These are phyloP conservation scores for Trametes cinnabarina DNA, from an alignment of 768 basidiomycete species.

Conservation along the genomic window DNA sequence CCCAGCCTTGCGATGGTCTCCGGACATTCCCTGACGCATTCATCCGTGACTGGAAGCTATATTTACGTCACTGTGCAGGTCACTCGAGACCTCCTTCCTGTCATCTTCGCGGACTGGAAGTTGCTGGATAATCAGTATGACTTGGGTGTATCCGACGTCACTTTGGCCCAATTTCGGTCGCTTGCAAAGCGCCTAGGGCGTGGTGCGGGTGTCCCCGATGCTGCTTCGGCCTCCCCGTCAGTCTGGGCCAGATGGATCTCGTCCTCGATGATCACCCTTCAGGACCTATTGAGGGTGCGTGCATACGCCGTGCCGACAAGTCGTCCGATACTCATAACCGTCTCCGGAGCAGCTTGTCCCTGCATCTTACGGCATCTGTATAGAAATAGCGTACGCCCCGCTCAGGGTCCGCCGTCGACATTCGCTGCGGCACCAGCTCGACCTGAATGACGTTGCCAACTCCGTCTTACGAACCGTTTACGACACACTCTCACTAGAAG, in stretches of 20 bases:
- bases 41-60: constrained; percentile 88
- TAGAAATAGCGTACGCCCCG: constrained; percentile 81
- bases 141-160: constrained; percentile 81
- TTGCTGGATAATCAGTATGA: constrained; percentile 74
- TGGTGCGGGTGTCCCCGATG: constrained; percentile 29
- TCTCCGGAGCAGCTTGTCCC: constrained; percentile 38
- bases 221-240: constrained; percentile 24
- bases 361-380: constrained; percentile 63
- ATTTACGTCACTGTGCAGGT: constrained; percentile 86
- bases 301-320: constrained; percentile 5
- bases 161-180: constrained; percentile 71
- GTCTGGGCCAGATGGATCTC: constrained; percentile 51
- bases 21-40: constrained; percentile 69
- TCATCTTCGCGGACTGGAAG: constrained; percentile 73
- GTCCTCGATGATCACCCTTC: constrained; percentile 66
- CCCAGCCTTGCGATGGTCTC: constrained; percentile 47
- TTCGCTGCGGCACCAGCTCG: constrained; percentile 50
- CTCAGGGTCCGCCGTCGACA: constrained; percentile 42
- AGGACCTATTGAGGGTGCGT: constrained; percentile 70
- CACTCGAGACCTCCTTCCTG: constrained; percentile 88
- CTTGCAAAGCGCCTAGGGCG: constrained; percentile 56
- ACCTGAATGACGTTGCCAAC: constrained; percentile 83
- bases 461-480: constrained; percentile 82
- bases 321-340: background rate
- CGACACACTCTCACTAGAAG: constrained; percentile 54